phyloP scores from a whole-genome alignment of 495 filamentous ascomycete species.

The Terfezia boudieri region DNA sequence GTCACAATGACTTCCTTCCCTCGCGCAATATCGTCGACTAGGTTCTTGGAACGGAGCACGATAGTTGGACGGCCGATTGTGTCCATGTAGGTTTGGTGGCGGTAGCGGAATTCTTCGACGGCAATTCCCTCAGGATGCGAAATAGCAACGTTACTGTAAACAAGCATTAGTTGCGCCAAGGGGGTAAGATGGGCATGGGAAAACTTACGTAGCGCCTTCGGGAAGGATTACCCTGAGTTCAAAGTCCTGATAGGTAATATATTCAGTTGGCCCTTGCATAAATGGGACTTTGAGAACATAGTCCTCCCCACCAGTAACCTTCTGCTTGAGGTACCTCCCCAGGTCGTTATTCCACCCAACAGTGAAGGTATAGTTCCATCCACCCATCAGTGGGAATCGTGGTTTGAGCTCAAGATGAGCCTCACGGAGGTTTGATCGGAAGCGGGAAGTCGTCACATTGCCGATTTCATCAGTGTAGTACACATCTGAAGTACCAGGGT shows the following conservation, averaged over 20 bases:
- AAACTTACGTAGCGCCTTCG: slow-evolving; percentile 67
- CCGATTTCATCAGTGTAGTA: slow-evolving; percentile 96
- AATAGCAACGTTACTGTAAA: no score
- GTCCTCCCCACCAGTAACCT: slow-evolving; percentile 31
- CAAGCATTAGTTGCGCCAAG: no score
- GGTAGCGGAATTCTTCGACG: slow-evolving; percentile 28
- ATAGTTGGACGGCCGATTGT: slow-evolving; percentile 72
- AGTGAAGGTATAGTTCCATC: slow-evolving; percentile 92
- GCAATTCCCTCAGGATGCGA: slow-evolving; percentile 19
- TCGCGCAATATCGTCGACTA: slow-evolving; percentile 60
- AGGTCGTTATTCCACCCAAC: slow-evolving; percentile 86
- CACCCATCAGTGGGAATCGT: slow-evolving; percentile 79
- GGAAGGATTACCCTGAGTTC: slow-evolving; percentile 65
- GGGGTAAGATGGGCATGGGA: slow-evolving; percentile 23
- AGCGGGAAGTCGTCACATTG: slow-evolving; percentile 84
- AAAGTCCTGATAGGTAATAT: slow-evolving; percentile 63
- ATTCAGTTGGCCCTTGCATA: slow-evolving; percentile 82
- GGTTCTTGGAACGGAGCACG: slow-evolving; percentile 55
- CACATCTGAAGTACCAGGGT: slow-evolving; percentile 51
- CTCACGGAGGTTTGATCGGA: slow-evolving; percentile 55
- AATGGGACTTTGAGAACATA: slow-evolving; percentile 92
- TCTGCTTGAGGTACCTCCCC: slow-evolving; percentile 44
- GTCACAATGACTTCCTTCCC: slow-evolving; percentile 53
- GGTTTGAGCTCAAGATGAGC: slow-evolving; percentile 75
- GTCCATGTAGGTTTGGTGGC: slow-evolving; percentile 77